These are phyloP conservation scores for Rhododendron mucronatum DNA, from an alignment of 148 eudicot species.

Conservation along the genomic window DNA sequence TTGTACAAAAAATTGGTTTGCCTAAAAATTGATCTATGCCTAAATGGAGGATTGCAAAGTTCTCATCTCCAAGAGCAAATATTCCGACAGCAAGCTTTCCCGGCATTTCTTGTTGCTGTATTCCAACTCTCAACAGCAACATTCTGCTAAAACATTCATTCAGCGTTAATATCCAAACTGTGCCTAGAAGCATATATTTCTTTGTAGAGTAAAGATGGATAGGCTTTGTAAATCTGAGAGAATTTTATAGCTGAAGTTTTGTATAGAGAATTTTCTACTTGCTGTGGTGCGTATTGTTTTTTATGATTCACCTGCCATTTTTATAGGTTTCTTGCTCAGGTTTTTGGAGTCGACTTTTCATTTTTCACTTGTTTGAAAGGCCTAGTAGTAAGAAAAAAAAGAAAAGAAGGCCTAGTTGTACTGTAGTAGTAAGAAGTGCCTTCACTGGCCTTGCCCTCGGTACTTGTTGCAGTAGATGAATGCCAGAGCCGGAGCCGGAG, in stretches of 20 bases:
- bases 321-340: background rate
- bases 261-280: background rate
- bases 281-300: background rate
- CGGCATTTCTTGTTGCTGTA: background rate
- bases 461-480: background rate
- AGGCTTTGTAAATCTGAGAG: conserved; percentile 10
- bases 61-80: background rate
- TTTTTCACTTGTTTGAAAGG: background rate
- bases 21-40: background rate
- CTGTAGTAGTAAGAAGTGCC: background rate
- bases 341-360: background rate
- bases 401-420: background rate
- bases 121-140: background rate
- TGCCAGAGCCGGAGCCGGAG: background rate
- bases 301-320: background rate
- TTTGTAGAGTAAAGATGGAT: conserved; percentile 6
- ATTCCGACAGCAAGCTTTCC: background rate
- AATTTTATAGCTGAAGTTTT: background rate
- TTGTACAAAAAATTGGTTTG: background rate
- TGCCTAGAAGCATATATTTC: background rate
- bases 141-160: background rate
- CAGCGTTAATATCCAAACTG: background rate
- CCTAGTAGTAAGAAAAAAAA: too few relatives aligned
- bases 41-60: background rate
- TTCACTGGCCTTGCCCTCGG: background rate